Percentiles rank a stretch among this genome's conserved stretches.
Conservation (phyloP, 306 rosid genomes). For the Cucumis hystrix region DNA sequence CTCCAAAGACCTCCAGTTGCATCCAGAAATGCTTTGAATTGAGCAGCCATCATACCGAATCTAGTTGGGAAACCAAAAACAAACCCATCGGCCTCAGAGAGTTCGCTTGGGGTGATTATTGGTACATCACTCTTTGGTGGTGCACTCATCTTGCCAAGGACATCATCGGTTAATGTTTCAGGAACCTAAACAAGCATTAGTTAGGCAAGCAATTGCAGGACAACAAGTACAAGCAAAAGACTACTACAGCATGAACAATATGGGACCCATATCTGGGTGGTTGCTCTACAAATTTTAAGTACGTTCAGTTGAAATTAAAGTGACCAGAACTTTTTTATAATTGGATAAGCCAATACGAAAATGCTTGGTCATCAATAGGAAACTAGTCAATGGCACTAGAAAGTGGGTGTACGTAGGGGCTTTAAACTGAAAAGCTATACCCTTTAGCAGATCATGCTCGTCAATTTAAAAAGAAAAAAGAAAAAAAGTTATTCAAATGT, state of each 20-base stretch:
- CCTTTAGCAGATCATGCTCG: background rate
- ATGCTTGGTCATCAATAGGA: background rate
- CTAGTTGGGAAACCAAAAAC: conserved; percentile 90
- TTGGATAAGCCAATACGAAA: background rate
- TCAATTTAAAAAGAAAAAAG: no score
- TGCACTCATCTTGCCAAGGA: conserved; percentile 88
- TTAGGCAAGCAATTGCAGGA: background rate
- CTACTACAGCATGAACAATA: background rate
- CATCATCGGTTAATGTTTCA: conserved; percentile 60
- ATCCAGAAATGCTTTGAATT: conserved; percentile 81
- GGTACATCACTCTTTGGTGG: conserved; percentile 81
- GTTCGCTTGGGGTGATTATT: conserved; percentile 57
- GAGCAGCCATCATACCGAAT: conserved; percentile 98
- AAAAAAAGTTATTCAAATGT: background rate
- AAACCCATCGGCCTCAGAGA: conserved; percentile 79
- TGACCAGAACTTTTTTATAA: background rate
- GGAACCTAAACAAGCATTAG: conserved; percentile 45
- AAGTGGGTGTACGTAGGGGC: background rate
- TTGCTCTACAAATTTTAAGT: background rate
- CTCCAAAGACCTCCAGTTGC: conserved; percentile 91
- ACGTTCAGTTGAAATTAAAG: background rate
- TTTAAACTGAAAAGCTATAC: background rate
- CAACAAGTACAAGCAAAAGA: background rate
- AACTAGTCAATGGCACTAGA: background rate
- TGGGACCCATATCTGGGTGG: background rate